These are phyloP conservation scores for Lolium multiflorum DNA, from an alignment of 176 grass and related monocot genomes.

Conservation along the genomic window DNA sequence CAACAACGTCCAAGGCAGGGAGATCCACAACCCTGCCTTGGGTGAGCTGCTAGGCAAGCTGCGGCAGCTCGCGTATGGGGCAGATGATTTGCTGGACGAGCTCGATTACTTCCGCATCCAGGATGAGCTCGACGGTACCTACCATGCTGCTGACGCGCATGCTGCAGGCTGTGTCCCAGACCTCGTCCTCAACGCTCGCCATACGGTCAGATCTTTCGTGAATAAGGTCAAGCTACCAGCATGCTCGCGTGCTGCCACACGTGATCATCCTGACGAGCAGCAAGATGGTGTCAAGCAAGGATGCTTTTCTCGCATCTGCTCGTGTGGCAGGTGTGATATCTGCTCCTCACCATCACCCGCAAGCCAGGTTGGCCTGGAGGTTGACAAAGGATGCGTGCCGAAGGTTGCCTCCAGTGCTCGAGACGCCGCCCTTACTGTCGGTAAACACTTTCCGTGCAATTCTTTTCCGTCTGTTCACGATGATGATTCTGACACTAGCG, in stretches of 20 bases:
- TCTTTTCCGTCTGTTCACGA: neutral
- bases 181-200: neutral
- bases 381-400: neutral
- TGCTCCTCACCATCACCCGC: neutral
- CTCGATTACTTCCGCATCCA: slow-evolving; percentile 44
- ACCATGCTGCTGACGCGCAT: neutral
- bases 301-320: neutral
- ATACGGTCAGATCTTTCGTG: neutral
- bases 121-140: slow-evolving; percentile 18
- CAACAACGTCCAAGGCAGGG: neutral
- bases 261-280: too few species aligned
- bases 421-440: neutral
- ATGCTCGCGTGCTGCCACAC: neutral
- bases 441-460: neutral
- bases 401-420: neutral
- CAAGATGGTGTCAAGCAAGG: neutral
- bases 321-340: neutral
- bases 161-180: neutral
- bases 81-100: slow-evolving; percentile 34
- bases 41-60: neutral
- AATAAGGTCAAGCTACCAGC: neutral
- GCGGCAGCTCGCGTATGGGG: neutral
- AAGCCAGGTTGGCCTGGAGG: neutral
- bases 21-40: neutral
- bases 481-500: neutral